Conservation (phyloP, 1,139 yeast genomes). For the Kodamaea fungicola region DNA sequence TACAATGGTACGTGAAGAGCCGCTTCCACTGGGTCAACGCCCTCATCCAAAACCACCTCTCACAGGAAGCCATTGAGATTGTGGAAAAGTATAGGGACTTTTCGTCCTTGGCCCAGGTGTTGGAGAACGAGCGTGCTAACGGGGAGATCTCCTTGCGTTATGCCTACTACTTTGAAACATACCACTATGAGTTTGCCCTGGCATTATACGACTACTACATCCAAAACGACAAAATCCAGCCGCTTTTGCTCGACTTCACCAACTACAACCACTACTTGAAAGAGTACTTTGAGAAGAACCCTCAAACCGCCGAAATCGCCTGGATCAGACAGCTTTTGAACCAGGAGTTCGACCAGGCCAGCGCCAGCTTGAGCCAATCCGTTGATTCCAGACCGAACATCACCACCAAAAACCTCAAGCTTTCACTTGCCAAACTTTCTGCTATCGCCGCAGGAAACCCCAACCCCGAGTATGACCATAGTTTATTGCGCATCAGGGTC, state of each 20-base stretch:
- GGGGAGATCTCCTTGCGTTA: conserved; percentile 31
- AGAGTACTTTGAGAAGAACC: conserved; percentile 48
- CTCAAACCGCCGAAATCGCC: conserved; percentile 54
- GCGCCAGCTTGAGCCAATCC: conserved; percentile 17
- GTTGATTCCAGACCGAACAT: conserved; percentile 35
- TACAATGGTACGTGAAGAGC: conserved; percentile 31
- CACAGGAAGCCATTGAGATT: conserved; percentile 55
- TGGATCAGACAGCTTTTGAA: conserved; percentile 71
- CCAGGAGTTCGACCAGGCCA: conserved; percentile 49
- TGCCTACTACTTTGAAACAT: conserved; percentile 53
- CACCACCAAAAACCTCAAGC: conserved; percentile 51
- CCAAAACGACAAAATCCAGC: conserved; percentile 48
- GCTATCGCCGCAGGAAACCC: conserved; percentile 27
- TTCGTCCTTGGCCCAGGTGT: conserved; percentile 59
- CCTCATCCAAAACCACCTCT: conserved; percentile 45
- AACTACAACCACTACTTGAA: conserved; percentile 49
- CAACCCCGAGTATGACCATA: conserved; percentile 44
- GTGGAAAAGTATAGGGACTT: conserved; percentile 69
- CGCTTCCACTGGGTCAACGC: conserved; percentile 52
- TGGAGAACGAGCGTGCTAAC: conserved; percentile 47
- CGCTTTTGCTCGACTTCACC: conserved; percentile 56
- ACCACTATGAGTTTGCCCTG: conserved; percentile 68
- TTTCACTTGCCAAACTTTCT: conserved; percentile 68
- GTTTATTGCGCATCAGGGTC: conserved; percentile 44
- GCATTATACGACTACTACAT: conserved; percentile 62